These are phyloP conservation scores for Alternaria ventricosa DNA, from an alignment of 2,329 filamentous ascomycete genomes.

Conservation along the genomic window DNA sequence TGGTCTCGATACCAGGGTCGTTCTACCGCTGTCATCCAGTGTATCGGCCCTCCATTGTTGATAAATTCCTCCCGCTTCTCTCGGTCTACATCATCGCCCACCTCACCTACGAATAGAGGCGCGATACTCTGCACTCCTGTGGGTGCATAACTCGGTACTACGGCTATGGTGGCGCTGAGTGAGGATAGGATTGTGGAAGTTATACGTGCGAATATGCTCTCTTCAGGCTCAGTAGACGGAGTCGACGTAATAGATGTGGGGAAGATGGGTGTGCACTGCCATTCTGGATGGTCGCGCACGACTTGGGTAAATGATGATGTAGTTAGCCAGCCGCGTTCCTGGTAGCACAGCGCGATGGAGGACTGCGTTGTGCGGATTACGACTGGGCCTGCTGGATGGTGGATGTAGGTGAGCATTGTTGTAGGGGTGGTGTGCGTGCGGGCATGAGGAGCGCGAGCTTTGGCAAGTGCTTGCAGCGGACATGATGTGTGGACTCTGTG, in stretches of 20 bases:
- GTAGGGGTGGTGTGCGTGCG: background rate
- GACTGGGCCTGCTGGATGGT: slow-evolving; percentile 9
- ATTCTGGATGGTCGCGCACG: slow-evolving; percentile 2
- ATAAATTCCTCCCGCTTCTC: background rate
- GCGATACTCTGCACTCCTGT: background rate
- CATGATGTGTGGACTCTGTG: background rate
- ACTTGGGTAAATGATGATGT: slow-evolving; percentile 1
- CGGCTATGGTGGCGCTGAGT: background rate
- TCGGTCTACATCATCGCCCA: background rate
- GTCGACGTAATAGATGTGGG: background rate
- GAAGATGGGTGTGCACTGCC: background rate
- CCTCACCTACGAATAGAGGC: background rate
- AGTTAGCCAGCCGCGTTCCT: slow-evolving; percentile 9
- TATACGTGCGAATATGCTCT: background rate
- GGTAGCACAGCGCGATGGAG: background rate
- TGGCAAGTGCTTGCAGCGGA: background rate
- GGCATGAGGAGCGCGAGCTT: background rate
- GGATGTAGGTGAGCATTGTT: slow-evolving; percentile 9
- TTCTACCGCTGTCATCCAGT: slow-evolving; percentile 8
- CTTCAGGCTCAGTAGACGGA: background rate
- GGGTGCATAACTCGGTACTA: background rate
- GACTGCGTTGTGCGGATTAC: slow-evolving; percentile 6
- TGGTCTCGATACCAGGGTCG: background rate
- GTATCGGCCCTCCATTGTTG: background rate
- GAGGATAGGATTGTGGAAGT: background rate